These are phyloP conservation scores for Salix exigua DNA, from an alignment of 345 rosid genomes.

Conservation along the genomic window DNA sequence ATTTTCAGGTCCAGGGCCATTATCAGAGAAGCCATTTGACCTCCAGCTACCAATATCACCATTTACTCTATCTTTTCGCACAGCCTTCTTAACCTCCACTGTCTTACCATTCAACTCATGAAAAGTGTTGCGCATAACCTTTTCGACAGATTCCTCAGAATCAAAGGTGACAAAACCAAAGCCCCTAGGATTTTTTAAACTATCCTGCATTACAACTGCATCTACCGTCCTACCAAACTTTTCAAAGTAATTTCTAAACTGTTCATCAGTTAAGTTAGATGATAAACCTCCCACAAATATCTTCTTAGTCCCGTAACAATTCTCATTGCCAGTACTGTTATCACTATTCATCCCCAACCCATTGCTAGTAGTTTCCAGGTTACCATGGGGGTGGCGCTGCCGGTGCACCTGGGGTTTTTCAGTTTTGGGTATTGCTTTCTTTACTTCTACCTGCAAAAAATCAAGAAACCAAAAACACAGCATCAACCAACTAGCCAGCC, in stretches of 20 bases:
- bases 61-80: slow-evolving; percentile 66
- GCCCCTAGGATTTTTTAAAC: slow-evolving; percentile 67
- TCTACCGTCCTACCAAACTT: slow-evolving; percentile 68
- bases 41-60: slow-evolving; percentile 14
- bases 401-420: slow-evolving; percentile 33
- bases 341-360: slow-evolving; percentile 14
- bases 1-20: slow-evolving; percentile 22
- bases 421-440: slow-evolving; percentile 27
- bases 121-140: slow-evolving; percentile 52
- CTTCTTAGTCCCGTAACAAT: slow-evolving; percentile 46
- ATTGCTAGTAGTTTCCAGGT: slow-evolving; percentile 13
- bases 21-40: slow-evolving; percentile 9
- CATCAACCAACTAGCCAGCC: background rate
- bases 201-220: slow-evolving; percentile 83
- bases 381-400: slow-evolving; percentile 6
- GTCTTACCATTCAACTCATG: slow-evolving; percentile 61
- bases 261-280: slow-evolving; percentile 52
- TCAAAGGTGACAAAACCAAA: slow-evolving; percentile 83
- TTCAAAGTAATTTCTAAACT: slow-evolving; percentile 70
- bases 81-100: slow-evolving; percentile 81
- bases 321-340: slow-evolving; percentile 17
- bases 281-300: slow-evolving; percentile 85
- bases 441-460: slow-evolving; percentile 29
- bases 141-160: slow-evolving; percentile 61
- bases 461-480: background rate